Base-by-base conservation (phyloP, 2,329 filamentous ascomycete genomes). In the Bipolaris oryzae region DNA sequence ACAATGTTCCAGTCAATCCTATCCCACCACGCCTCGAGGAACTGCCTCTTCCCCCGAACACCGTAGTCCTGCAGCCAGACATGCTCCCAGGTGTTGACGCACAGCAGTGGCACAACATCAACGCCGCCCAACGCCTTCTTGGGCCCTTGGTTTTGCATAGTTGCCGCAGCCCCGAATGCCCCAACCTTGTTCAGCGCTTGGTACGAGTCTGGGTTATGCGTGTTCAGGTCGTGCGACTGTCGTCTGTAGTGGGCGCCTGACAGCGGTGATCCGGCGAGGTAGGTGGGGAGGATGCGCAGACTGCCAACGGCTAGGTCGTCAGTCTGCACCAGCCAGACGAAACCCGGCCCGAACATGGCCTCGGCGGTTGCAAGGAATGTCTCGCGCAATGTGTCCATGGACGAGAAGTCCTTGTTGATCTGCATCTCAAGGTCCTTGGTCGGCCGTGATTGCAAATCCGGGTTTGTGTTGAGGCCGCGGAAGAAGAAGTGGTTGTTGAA, bases 41-140 rank as follows among this genome's bases (percentile, higher is more conserved):
- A 99, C 50, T 81, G 78, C 50, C 82, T 81, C 86, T 97, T 99
- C 47, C 91, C 92, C 42, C 81, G 82, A 53, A 88, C 76, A 5
- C 89, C 89, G 77, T 90, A 97, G 76, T 98, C 92, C 53, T 85
- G 84, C 75, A 98, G 79, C 86, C 90, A 99, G 7, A 89, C 88
- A 78, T 98, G 95, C 81, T 98, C 89, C 95, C 95, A 99, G 5
- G 92, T 96, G 79, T 92, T 98, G 57, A 98, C 84, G 74, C 94
- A 97, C 68, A 99, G 80, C 58, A 98, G 82, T 11, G 94, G 93
- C 54, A 87, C 82, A 33, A 93, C 77, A 46, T 89, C 84, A 62
- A 86, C 83, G 55, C 88, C 88, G 37, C 89, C 89, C 1, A 89
- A 87, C 5, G 87, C 83, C 57, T 83, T 76, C 53, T 75, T 77